Conservation (phyloP, 2,329 filamentous ascomycete genomes). For the Whalleya microplaca region DNA sequence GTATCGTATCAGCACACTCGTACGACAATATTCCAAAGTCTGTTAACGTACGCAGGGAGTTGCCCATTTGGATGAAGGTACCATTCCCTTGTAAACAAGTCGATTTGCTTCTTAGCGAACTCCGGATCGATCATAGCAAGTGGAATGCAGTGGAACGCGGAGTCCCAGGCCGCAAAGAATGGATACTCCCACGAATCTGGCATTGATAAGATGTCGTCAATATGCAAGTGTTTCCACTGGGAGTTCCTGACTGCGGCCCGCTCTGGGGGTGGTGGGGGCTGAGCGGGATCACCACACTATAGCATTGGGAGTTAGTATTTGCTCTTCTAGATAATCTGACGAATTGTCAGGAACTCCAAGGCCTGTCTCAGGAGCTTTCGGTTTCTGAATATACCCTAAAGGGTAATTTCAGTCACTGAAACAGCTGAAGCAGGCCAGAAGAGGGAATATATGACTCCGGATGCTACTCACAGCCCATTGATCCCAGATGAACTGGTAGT, state of each 20-base stretch:
- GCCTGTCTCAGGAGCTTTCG: too few species aligned
- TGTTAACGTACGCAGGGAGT: slow-evolving; percentile 72
- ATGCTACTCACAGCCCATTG: slow-evolving; percentile 99
- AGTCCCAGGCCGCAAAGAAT: slow-evolving; percentile 97
- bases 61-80: slow-evolving; percentile 99
- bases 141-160: slow-evolving; percentile 94
- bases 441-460: too few species aligned
- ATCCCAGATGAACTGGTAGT: slow-evolving; percentile 96
- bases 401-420: too few species aligned
- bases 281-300: slow-evolving; percentile 86
- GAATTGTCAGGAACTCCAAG: too few species aligned
- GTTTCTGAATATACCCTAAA: too few species aligned
- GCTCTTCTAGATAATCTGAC: too few species aligned
- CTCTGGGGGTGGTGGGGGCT: slow-evolving; percentile 81
- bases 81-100: slow-evolving; percentile 95
- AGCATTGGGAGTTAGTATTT: too few species aligned
- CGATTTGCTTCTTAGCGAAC: slow-evolving; percentile 97
- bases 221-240: slow-evolving; percentile 92
- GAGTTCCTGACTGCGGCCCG: slow-evolving; percentile 83
- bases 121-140: slow-evolving; percentile 97
- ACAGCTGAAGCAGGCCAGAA: too few species aligned
- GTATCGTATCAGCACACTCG: slow-evolving; percentile 19
- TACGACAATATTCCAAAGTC: neutral
- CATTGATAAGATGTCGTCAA: slow-evolving; percentile 96
- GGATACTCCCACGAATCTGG: slow-evolving; percentile 99